Conservation (phyloP, 371 early-diverging fungal species). For the Funneliformis caledonium region DNA sequence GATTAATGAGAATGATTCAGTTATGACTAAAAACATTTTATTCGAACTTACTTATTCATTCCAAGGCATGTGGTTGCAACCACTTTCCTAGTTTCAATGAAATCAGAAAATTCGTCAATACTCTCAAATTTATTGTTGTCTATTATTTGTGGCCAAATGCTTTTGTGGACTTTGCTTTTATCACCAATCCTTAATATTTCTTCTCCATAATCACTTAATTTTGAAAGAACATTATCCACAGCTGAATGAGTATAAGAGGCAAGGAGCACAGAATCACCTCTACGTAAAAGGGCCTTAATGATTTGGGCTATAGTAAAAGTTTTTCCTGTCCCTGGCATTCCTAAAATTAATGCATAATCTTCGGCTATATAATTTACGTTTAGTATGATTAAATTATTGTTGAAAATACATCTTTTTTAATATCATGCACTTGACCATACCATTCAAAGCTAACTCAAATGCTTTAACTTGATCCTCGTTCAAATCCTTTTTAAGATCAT, state of each 20-base stretch:
- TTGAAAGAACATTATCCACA: conserved; percentile 92
- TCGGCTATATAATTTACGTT: conserved; percentile 55
- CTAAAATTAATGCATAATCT: conserved; percentile 94
- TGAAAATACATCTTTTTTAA: background rate
- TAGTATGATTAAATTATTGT: background rate
- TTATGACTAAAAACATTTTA: background rate
- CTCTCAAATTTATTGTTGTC: conserved; percentile 53
- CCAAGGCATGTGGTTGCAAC: conserved; percentile 93
- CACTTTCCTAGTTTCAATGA: conserved; percentile 65
- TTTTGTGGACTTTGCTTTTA: conserved; percentile 67
- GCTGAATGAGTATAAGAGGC: conserved; percentile 97
- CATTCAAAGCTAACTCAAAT: conserved; percentile 45
- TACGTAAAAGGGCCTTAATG: conserved; percentile 71
- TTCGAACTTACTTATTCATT: conserved; percentile 71
- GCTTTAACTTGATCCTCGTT: conserved; percentile 75
- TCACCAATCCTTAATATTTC: conserved; percentile 79
- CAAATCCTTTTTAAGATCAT: conserved; percentile 43
- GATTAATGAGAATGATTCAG: background rate
- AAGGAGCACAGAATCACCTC: conserved; percentile 83
- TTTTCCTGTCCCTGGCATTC: conserved; percentile 99
- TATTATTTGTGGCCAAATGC: conserved; percentile 58
- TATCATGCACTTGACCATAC: background rate
- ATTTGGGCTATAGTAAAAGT: conserved; percentile 90
- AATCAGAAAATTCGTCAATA: conserved; percentile 61
- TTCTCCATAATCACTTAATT: conserved; percentile 61